phyloP scores from a whole-genome alignment of 306 rosid species.

The Quercus bicolor region DNA sequence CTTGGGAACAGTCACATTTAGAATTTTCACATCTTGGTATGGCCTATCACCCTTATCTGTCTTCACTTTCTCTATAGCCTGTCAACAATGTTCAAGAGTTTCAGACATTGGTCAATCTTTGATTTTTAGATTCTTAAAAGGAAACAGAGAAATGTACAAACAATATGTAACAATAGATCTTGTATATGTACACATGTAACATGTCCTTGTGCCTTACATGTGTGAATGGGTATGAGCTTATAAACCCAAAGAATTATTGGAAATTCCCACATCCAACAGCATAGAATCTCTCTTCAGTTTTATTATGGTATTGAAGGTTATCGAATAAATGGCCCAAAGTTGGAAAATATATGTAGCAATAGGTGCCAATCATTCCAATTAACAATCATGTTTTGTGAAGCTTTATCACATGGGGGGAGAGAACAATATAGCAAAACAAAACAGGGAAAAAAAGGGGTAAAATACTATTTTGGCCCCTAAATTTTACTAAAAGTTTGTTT shows the following conservation, averaged over 20 bases:
- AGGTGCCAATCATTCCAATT: not conserved
- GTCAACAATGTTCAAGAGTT: constrained; percentile 26
- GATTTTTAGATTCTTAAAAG: not conserved
- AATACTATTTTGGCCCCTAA: too few species aligned
- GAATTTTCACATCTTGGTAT: constrained; percentile 88
- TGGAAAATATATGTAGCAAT: not conserved
- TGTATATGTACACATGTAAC: not conserved
- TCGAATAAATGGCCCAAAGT: not conserved
- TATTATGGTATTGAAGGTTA: not conserved
- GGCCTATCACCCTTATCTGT: constrained; percentile 83
- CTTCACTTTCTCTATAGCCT: constrained; percentile 92
- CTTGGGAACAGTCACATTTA: constrained; percentile 93
- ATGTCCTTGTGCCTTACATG: not conserved
- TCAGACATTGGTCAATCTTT: not conserved
- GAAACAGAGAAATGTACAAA: not conserved
- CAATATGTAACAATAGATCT: not conserved
- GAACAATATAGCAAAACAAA: too few species aligned
- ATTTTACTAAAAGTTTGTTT: too few species aligned
- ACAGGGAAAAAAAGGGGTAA: too few species aligned
- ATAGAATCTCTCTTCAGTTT: not conserved
- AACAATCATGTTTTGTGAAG: not conserved
- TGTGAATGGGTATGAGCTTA: not conserved
- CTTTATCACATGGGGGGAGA: too few species aligned
- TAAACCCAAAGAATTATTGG: not conserved
- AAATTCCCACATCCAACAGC: not conserved